These are phyloP conservation scores for Setaria viridis DNA, from an alignment of 202 grass and related monocot species.

Conservation along the genomic window DNA sequence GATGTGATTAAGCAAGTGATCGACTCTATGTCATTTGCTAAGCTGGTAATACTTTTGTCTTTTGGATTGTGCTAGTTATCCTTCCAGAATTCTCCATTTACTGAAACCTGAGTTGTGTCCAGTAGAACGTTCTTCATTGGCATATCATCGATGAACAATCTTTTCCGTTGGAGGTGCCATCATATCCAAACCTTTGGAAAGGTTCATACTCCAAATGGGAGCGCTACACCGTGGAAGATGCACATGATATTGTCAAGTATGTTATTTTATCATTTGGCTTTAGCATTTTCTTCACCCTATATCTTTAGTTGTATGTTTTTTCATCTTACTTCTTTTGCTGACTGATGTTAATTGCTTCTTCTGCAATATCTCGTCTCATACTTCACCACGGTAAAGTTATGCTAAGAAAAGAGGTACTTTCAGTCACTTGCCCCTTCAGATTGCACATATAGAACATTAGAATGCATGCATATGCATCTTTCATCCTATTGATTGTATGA, in stretches of 20 bases:
- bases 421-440: slow-evolving; percentile 3
- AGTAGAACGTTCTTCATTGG: slow-evolving; percentile 99
- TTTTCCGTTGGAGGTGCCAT: slow-evolving; percentile 91
- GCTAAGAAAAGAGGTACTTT: slow-evolving; percentile 91
- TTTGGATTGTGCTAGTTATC: slow-evolving; percentile 26
- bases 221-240: slow-evolving; percentile 87
- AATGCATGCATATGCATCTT: neutral
- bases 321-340: slow-evolving; percentile 27
- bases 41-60: slow-evolving; percentile 76
- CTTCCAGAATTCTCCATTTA: slow-evolving; percentile 37
- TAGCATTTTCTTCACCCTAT: slow-evolving; percentile 17
- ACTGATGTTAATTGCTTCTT: slow-evolving; percentile 43
- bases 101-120: slow-evolving; percentile 66
- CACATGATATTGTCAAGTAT: slow-evolving; percentile 89
- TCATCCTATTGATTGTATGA: neutral
- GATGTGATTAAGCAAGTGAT: slow-evolving; percentile 92
- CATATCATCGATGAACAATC: slow-evolving; percentile 97
- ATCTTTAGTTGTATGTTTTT: slow-evolving; percentile 31
- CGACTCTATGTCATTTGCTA: slow-evolving; percentile 94
- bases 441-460: neutral
- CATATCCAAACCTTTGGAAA: slow-evolving; percentile 91
- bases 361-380: slow-evolving; percentile 34
- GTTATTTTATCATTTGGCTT: slow-evolving; percentile 37
- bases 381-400: slow-evolving; percentile 66
- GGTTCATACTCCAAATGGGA: slow-evolving; percentile 87